phyloP scores from a whole-genome alignment of 495 filamentous ascomycete species.

The Neurospora sp. region DNA sequence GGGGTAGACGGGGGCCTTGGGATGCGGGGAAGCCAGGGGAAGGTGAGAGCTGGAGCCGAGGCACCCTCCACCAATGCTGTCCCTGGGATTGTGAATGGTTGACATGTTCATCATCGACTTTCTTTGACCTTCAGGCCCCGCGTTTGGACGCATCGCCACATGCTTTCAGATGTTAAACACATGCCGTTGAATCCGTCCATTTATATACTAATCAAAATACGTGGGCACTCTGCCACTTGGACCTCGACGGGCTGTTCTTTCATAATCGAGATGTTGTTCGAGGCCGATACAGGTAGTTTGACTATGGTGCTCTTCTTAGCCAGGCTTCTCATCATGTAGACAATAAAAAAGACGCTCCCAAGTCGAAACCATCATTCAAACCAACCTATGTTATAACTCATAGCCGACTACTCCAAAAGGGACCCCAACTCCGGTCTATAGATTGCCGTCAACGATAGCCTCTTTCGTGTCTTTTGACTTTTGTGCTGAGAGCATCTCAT shows the following conservation, averaged over 20 bases:
- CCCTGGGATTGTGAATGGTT: background rate
- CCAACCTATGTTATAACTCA: background rate
- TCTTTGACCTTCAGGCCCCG: background rate
- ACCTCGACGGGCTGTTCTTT: background rate
- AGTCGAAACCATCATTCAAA: background rate
- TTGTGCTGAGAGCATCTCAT: background rate
- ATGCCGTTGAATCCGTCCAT: background rate
- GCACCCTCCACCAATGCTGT: background rate
- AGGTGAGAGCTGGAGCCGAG: background rate
- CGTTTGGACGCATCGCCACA: background rate
- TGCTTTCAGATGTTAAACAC: background rate
- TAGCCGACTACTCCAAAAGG: background rate
- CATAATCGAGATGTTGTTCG: background rate
- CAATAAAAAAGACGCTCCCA: background rate
- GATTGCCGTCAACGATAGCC: background rate
- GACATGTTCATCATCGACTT: background rate
- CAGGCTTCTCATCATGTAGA: background rate
- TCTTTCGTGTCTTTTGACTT: background rate
- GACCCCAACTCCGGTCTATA: background rate
- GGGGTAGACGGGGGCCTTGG: conserved; percentile 1
- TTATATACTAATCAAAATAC: background rate
- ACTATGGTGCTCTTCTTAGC: background rate
- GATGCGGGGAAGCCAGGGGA: conserved; percentile 8
- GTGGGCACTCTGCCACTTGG: background rate
- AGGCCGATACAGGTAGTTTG: background rate